Base-by-base conservation (phyloP, 805 yeast genomes). In the Pichia deserticola region DNA sequence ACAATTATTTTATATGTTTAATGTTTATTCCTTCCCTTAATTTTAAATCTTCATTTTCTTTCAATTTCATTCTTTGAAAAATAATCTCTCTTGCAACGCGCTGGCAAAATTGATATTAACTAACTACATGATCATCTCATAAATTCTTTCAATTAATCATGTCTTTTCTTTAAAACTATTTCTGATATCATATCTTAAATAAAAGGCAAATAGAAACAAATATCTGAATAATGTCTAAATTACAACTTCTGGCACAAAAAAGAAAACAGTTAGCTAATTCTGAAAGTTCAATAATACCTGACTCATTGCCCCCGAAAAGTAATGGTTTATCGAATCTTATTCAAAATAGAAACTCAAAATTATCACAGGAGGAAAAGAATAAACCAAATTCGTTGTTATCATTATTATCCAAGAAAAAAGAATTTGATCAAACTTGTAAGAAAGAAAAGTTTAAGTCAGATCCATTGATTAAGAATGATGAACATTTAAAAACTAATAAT, bases 211-310 rank as follows among this genome's bases (percentile, higher is more conserved):
- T 30, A 30, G 32, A 30, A 30, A 7, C 7, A 30, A 30, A 6
- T 9, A 6, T 9, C 9, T 30, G 32, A 30, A 2, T 30, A 30
- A 30, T 57, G 55, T 57, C 60, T 1, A 57, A 57, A 48, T 13
- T 57, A 27, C 58, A 57, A 33, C 46, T 44, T n/a, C 36, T 57
- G 4, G 55, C 58, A 4, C 43, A 46, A 25, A 46, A 49, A 41
- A 41, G 48, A 37, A 46, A 49, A 15, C 37, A 25, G 5, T 37
- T 39, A 28, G 45, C 45, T 15, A 28, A 20, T 20, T 20, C 45
- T n/a, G 42, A 38, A 37, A 20, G 38, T 38, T 11, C 35, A 10
- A 6, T 11, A 8, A 4, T 29, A 11, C 10, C 41, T 5, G 41
- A 38, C 9, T 10, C 12, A 20, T 20, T 20, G 7, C 36, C 20